Conservation (phyloP, 2,329 filamentous ascomycete species). For the Chaetomium sp. region DNA sequence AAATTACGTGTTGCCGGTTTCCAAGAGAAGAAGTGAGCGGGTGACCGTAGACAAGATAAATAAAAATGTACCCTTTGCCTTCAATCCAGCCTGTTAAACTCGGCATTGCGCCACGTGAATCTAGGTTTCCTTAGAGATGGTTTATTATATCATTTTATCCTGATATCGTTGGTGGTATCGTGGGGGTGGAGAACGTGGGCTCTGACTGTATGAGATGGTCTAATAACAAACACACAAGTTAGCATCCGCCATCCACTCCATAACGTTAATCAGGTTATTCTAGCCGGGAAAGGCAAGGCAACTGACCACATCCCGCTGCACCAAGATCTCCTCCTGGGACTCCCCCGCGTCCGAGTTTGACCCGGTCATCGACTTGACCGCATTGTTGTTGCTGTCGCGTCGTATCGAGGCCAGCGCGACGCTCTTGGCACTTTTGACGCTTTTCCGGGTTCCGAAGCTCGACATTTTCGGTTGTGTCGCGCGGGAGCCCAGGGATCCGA, state of each 20-base stretch:
- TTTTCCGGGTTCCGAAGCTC: slow-evolving; percentile 7
- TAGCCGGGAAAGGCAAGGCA: not conserved
- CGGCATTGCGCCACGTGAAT: not conserved
- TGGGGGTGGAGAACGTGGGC: slow-evolving; percentile 4
- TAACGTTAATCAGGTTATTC: not conserved
- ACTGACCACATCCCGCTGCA: slow-evolving; percentile 28
- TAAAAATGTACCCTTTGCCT: not conserved
- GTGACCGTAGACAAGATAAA: not conserved
- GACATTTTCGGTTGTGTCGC: slow-evolving; percentile 1
- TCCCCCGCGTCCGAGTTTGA: slow-evolving; percentile 8
- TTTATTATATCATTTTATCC: not conserved
- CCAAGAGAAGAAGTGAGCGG: not conserved
- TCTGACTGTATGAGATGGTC: slow-evolving; percentile 2
- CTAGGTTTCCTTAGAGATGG: not conserved
- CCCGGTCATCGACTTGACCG: slow-evolving; percentile 4
- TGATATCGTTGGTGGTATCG: slow-evolving; percentile 10
- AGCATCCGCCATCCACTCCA: not conserved
- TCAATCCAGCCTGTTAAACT: not conserved
- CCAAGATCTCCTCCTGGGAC: slow-evolving; percentile 25
- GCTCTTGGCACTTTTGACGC: slow-evolving; percentile 11
- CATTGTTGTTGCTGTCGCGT: slow-evolving; percentile 7
- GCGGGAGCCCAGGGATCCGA: not conserved
- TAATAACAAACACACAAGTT: not conserved
- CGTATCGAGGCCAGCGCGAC: slow-evolving; percentile 15
- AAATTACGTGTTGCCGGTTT: no score